Evolutionary conservation across 2,329 filamentous ascomycete species (phyloP), one percentile per base, ranked within the genome.

Genomic region (Sporothrix luriei): DNA sequence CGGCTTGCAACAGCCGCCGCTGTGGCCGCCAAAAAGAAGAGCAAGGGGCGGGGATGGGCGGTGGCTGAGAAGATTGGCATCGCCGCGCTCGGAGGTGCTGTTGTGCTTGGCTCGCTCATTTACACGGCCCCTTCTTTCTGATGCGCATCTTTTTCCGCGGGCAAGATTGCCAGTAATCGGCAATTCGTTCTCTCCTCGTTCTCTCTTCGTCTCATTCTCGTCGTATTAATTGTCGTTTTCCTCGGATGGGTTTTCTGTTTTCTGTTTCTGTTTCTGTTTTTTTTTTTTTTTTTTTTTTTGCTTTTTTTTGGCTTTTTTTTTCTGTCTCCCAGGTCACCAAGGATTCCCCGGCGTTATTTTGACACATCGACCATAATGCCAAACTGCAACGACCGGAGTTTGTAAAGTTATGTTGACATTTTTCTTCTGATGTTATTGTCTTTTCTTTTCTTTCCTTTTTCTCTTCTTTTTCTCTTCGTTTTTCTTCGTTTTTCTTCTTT

Each of bases 121-220:
- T 80, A 78, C 71, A 80, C 79, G 10, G 80, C 79, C 0, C 80
- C 79, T 0, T 75, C 76, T 3, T 77, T 80, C 52, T 73, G 49
- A 59, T 52, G 40, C 55, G 52, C 54, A 9, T 51, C 13, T 49
- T 14, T 40, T 26, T 33, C 9, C 14, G 14, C 24, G 4, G 55
- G 62, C 14, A 10, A 29, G 10, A 3, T 38, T 55, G 38, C 46
- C 40, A 6, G 21, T 67, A 26, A 33, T 46, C 7, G 4, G 26
- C 19, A 13, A 13, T 43, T n/a, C 11, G 14, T 64, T 48, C 19
- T 38, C n/a, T n/a, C n/a, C 29, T n/a, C 11, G 14, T 64, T 48
- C 26, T 11, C 48, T 13, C 2, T 61, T 68, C 24, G 13, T 67
- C 16, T 19, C 49, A 2, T 49, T 33, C 21, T 14, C 26, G 16